Evolutionary conservation across 1,139 yeast genomes (phyloP).

Genomic region (Candida labiduridarum): DNA sequence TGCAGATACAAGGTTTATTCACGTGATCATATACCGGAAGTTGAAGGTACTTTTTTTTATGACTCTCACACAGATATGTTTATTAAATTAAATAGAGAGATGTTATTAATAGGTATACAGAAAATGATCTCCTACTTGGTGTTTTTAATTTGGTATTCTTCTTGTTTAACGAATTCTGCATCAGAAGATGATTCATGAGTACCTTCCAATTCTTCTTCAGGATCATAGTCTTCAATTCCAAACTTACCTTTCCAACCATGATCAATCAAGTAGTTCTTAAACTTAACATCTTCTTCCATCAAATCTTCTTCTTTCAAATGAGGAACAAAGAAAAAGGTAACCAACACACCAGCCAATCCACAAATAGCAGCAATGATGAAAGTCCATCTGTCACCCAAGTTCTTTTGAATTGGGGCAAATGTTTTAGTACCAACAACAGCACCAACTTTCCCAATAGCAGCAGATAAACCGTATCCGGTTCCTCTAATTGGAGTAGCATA

Average conservation of each 20-base stretch:
- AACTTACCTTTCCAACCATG: conserved; percentile 69
- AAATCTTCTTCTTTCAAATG: conserved; percentile 69
- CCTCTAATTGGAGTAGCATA: conserved; percentile 80
- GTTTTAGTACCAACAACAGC: conserved; percentile 51
- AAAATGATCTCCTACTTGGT: not conserved
- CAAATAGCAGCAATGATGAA: conserved; percentile 69
- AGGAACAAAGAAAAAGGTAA: conserved; percentile 65
- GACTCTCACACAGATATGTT: too few species aligned
- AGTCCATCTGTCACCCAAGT: conserved; percentile 36
- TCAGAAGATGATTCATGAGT: conserved; percentile 5
- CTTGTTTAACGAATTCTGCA: conserved; percentile 1
- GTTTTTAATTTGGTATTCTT: not conserved
- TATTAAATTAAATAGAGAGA: not conserved
- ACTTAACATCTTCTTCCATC: conserved; percentile 63
- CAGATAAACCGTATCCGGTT: conserved; percentile 53
- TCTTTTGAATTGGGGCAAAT: conserved; percentile 44
- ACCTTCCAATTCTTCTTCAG: conserved; percentile 18
- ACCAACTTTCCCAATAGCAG: conserved; percentile 54
- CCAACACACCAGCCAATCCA: conserved; percentile 66
- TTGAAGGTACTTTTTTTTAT: too few species aligned
- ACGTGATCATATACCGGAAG: too few species aligned
- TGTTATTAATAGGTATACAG: not conserved
- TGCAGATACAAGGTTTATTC: too few species aligned
- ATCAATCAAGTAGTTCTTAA: conserved; percentile 60
- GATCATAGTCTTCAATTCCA: conserved; percentile 41